These are phyloP conservation scores for Neonectria magnoliae DNA, from an alignment of 2,329 filamentous ascomycete genomes.

Conservation along the genomic window DNA sequence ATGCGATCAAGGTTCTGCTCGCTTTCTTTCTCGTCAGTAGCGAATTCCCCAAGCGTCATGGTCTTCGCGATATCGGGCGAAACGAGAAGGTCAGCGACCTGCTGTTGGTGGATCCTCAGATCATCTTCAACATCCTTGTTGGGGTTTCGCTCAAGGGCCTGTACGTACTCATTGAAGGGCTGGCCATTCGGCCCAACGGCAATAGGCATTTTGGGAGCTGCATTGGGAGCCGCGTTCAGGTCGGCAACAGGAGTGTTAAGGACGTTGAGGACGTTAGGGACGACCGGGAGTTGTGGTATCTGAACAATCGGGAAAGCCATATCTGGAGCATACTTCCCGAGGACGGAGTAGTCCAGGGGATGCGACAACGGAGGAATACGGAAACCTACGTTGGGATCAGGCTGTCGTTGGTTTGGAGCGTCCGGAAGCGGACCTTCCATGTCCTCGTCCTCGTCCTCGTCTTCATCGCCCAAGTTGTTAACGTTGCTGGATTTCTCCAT, in stretches of 20 bases:
- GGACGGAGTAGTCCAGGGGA: no score
- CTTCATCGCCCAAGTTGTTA: neutral
- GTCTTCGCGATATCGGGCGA: neutral
- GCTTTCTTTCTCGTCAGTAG: neutral
- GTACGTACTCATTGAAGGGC: neutral
- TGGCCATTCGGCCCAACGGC: neutral
- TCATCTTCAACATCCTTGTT: neutral
- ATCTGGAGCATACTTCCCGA: no score
- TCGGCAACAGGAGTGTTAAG: no score
- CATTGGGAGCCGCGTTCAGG: neutral
- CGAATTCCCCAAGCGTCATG: neutral
- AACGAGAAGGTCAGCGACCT: neutral
- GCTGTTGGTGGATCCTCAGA: neutral
- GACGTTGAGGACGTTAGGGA: no score
- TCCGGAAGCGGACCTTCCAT: neutral
- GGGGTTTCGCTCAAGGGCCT: neutral
- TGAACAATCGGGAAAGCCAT: no score
- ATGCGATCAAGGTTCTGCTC: neutral
- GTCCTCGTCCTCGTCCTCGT: neutral
- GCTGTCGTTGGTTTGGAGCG: no score
- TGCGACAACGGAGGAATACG: neutral
- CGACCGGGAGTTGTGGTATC: no score
- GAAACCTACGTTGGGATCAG: neutral
- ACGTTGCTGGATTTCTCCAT: neutral
- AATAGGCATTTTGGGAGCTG: neutral